Percentiles rank a stretch among this genome's conserved stretches.
These are phyloP conservation scores for Aegilops bicornis DNA, from an alignment of 176 grass and related monocot genomes.

Conservation along the genomic window DNA sequence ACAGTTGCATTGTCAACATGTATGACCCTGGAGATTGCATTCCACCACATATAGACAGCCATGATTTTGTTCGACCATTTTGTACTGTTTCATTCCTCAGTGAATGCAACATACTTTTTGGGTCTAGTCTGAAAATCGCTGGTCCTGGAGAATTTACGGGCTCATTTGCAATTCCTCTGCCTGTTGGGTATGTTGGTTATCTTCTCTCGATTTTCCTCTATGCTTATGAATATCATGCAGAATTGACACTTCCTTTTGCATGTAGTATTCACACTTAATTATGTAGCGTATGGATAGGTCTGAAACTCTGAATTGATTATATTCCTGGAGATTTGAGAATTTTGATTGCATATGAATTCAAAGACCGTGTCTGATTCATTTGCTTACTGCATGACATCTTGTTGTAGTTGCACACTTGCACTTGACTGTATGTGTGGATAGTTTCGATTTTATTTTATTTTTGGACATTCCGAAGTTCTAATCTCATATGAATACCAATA, in stretches of 20 bases:
- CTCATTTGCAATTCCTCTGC: slow-evolving; percentile 48
- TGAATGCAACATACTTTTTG: slow-evolving; percentile 74
- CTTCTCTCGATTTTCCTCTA: not conserved
- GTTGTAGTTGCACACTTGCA: not conserved
- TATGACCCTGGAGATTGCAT: slow-evolving; percentile 88
- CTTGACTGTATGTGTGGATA: not conserved
- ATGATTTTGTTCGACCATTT: slow-evolving; percentile 84
- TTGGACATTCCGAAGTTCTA: not conserved
- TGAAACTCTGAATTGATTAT: not conserved
- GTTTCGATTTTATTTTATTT: not conserved
- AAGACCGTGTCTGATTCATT: slow-evolving; percentile 10
- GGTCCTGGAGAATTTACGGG: slow-evolving; percentile 66
- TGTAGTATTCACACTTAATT: not conserved
- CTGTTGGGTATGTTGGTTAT: slow-evolving; percentile 61
- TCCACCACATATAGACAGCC: slow-evolving; percentile 88
- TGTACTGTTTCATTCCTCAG: slow-evolving; percentile 92
- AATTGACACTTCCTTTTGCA: not conserved
- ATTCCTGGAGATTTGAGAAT: slow-evolving; percentile 5
- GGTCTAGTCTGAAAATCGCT: slow-evolving; percentile 49
- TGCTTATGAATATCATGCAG: slow-evolving; percentile 10
- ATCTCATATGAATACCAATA: slow-evolving; percentile 4
- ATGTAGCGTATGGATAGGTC: slow-evolving; percentile 19
- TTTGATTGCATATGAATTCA: slow-evolving; percentile 3
- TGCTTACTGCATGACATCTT: not conserved
- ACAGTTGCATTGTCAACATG: slow-evolving; percentile 94